These are phyloP conservation scores for Micractinium conductrix DNA, from an alignment of 139 green algal species.

Conservation along the genomic window DNA sequence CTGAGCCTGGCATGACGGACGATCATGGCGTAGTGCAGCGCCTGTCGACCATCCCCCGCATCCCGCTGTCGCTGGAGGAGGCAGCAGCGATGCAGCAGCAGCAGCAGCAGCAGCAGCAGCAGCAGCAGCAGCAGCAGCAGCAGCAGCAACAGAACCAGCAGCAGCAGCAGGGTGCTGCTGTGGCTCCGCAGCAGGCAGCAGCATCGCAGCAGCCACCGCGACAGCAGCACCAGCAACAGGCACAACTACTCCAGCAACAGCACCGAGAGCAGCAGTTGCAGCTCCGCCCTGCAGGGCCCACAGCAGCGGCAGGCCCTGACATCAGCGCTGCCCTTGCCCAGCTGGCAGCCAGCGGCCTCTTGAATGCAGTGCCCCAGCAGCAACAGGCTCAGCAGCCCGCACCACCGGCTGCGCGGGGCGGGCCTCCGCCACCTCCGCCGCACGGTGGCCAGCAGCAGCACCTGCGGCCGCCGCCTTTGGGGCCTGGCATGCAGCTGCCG, in stretches of 20 bases:
- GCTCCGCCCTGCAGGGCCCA: neutral
- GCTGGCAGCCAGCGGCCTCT: slow-evolving; percentile 19
- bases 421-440: too few species aligned
- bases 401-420: neutral
- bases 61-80: slow-evolving; percentile 27
- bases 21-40: slow-evolving; percentile 23
- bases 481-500: neutral
- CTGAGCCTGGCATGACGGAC: neutral
- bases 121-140: slow-evolving; percentile 10
- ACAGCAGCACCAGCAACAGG: neutral
- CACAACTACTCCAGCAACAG: neutral
- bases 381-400: neutral
- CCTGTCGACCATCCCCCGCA: slow-evolving; percentile 21
- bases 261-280: slow-evolving; percentile 15
- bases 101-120: slow-evolving; percentile 8
- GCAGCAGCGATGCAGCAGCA: slow-evolving; percentile 17
- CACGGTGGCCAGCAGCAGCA: neutral
- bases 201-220: neutral
- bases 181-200: neutral
- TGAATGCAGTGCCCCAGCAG: neutral
- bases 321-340: slow-evolving; percentile 5
- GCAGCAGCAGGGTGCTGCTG: neutral
- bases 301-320: neutral
- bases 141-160: slow-evolving; percentile 12
- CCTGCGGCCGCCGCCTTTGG: neutral